Percentiles rank a stretch among this genome's conserved stretches.
These are phyloP conservation scores for Diversispora eburnea DNA, from an alignment of 192 early-diverging fungal genomes.

Conservation along the genomic window DNA sequence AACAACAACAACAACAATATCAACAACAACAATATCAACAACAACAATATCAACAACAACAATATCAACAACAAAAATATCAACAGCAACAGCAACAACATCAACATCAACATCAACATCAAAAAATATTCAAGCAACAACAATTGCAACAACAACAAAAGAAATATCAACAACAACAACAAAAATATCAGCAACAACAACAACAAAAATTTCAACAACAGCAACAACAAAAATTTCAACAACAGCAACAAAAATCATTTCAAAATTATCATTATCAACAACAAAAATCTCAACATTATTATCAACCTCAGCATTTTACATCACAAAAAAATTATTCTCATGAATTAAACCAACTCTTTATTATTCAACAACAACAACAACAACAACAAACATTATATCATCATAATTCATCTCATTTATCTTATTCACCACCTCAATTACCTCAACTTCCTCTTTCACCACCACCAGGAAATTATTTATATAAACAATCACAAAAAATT, in stretches of 20 bases:
- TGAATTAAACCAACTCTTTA: too few species aligned
- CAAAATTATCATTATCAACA: background rate
- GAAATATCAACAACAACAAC: background rate
- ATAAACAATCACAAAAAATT: too few species aligned
- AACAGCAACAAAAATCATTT: background rate
- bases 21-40: too few species aligned
- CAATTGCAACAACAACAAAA: background rate
- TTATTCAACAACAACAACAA: too few species aligned
- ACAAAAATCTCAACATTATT: too few species aligned
- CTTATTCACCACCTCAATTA: too few species aligned
- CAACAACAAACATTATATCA: too few species aligned
- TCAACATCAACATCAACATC: background rate
- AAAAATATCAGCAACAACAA: background rate
- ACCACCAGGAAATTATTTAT: too few species aligned
- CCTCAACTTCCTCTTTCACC: too few species aligned
- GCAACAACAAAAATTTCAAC: background rate
- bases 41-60: background rate
- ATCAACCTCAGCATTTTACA: too few species aligned
- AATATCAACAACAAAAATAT: background rate
- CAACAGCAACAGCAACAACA: background rate
- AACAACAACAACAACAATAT: background rate
- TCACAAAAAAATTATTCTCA: too few species aligned
- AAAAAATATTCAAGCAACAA: background rate
- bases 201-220: background rate
- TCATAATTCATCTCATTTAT: too few species aligned